Percentiles rank a stretch among this genome's conserved stretches.
phyloP scores from a whole-genome alignment of 768 basidiomycete species.

The Auriscalpium orientale region DNA sequence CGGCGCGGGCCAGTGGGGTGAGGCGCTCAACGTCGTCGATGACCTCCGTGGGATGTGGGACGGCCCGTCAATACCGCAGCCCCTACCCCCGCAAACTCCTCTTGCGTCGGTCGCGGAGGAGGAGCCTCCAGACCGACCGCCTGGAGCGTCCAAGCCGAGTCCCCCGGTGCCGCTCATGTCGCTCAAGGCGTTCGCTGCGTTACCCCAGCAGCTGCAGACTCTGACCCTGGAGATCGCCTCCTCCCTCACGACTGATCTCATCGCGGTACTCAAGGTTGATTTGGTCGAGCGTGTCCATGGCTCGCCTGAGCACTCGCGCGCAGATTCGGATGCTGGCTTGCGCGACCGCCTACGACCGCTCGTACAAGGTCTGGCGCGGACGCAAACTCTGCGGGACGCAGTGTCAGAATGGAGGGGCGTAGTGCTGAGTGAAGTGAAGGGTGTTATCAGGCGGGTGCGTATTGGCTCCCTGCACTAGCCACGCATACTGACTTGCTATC shows the following conservation, averaged over 20 bases:
- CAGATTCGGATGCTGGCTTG: slow-evolving; percentile 33
- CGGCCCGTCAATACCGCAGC: neutral
- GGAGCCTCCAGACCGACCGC: slow-evolving; percentile 9
- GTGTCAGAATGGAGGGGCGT: slow-evolving; percentile 63
- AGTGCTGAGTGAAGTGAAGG: slow-evolving; percentile 52
- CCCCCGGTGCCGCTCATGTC: slow-evolving; percentile 52
- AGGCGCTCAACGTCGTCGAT: slow-evolving; percentile 71
- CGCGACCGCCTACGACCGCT: slow-evolving; percentile 64
- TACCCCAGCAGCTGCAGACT: slow-evolving; percentile 65
- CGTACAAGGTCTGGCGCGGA: slow-evolving; percentile 69
- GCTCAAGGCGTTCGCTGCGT: slow-evolving; percentile 61
- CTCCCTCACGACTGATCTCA: slow-evolving; percentile 71
- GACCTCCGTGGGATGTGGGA: slow-evolving; percentile 57
- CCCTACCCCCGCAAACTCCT: neutral
- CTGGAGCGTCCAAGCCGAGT: slow-evolving; percentile 14
- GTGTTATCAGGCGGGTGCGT: slow-evolving; percentile 53
- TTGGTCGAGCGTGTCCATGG: slow-evolving; percentile 43
- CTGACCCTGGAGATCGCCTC: slow-evolving; percentile 70
- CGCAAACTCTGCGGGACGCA: slow-evolving; percentile 63
- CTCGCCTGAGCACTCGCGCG: slow-evolving; percentile 11
- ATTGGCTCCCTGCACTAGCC: neutral
- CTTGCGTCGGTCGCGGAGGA: slow-evolving; percentile 28
- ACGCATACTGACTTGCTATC: neutral
- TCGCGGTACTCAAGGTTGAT: slow-evolving; percentile 62
- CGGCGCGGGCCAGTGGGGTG: slow-evolving; percentile 81